Conservation (phyloP, 805 yeast species). For the Candida hispaniensis region DNA sequence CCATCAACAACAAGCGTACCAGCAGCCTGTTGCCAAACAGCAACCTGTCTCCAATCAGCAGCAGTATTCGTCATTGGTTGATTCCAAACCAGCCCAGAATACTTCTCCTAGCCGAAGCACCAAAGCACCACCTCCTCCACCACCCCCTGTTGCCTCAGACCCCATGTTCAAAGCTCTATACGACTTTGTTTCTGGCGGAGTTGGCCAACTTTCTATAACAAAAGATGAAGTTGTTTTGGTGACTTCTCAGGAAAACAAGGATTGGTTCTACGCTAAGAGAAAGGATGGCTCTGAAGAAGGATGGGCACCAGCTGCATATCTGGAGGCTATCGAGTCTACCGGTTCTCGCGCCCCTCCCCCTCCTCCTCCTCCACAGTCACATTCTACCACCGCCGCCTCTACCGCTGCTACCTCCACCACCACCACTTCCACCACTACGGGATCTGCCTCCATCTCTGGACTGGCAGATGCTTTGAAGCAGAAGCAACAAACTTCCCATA, state of each 20-base stretch:
- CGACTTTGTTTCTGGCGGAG: slow-evolving; percentile 81
- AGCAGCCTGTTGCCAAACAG: slow-evolving; percentile 25
- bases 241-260: slow-evolving; percentile 63
- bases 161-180: slow-evolving; percentile 80
- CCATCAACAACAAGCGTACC: slow-evolving; percentile 20
- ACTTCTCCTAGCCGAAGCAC: no score
- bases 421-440: slow-evolving; percentile 20
- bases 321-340: slow-evolving; percentile 33
- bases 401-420: slow-evolving; percentile 16
- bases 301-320: slow-evolving; percentile 96
- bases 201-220: slow-evolving; percentile 66
- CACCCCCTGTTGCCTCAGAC: slow-evolving; percentile 46
- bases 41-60: slow-evolving; percentile 20
- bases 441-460: slow-evolving; percentile 38
- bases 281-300: slow-evolving; percentile 74
- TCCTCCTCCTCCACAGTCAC: slow-evolving; percentile 22
- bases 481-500: slow-evolving; percentile 48
- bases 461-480: slow-evolving; percentile 60
- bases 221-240: slow-evolving; percentile 71
- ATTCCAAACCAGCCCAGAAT: slow-evolving; percentile 19
- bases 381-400: slow-evolving; percentile 18
- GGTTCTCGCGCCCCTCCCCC: slow-evolving; percentile 23
- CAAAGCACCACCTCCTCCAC: slow-evolving; percentile 48
- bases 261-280: slow-evolving; percentile 88
- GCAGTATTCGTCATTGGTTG: slow-evolving; percentile 24